Evolutionary conservation across 2,329 filamentous ascomycete genomes (phyloP).

Genomic region (Ophiostoma ips): DNA sequence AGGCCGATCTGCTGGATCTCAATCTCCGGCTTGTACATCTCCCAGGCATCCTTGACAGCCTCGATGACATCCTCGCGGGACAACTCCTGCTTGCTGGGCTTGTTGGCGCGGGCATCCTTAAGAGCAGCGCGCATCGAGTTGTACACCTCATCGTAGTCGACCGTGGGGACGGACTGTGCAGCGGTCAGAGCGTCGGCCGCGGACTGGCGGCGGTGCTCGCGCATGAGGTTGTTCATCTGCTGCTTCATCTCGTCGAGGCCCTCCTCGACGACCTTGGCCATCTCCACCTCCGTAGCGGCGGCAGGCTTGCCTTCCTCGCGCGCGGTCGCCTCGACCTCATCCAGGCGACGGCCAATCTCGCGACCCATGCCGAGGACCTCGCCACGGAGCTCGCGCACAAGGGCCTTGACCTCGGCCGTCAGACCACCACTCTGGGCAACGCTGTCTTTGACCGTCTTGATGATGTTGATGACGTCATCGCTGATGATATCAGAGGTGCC

Average conservation of each 20-base stretch:
- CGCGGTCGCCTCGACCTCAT: constrained; percentile 50
- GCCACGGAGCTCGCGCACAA: constrained; percentile 77
- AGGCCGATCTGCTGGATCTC: constrained; percentile 81
- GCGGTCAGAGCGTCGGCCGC: constrained; percentile 40
- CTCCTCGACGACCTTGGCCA: constrained; percentile 65
- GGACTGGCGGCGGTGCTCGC: constrained; percentile 59
- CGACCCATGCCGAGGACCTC: constrained; percentile 92
- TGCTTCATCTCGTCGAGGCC: constrained; percentile 70
- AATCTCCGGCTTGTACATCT: constrained; percentile 87
- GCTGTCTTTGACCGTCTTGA: constrained; percentile 81
- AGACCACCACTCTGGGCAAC: constrained; percentile 77
- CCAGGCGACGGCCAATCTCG: constrained; percentile 76
- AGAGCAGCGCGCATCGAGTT: constrained; percentile 67
- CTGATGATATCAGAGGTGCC: constrained; percentile 45
- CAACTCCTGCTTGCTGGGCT: constrained; percentile 35
- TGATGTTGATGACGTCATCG: constrained; percentile 69
- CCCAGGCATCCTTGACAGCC: constrained; percentile 81
- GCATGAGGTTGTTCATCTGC: constrained; percentile 68
- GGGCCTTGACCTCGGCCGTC: constrained; percentile 80
- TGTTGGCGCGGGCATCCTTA: constrained; percentile 41
- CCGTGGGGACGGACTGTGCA: constrained; percentile 37
- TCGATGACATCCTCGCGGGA: constrained; percentile 73
- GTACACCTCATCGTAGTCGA: constrained; percentile 78
- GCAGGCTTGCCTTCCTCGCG: constrained; percentile 33
- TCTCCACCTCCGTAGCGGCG: constrained; percentile 49